Conservation (phyloP, 169 alveolate species). For the Cryptosporidium sp. region DNA sequence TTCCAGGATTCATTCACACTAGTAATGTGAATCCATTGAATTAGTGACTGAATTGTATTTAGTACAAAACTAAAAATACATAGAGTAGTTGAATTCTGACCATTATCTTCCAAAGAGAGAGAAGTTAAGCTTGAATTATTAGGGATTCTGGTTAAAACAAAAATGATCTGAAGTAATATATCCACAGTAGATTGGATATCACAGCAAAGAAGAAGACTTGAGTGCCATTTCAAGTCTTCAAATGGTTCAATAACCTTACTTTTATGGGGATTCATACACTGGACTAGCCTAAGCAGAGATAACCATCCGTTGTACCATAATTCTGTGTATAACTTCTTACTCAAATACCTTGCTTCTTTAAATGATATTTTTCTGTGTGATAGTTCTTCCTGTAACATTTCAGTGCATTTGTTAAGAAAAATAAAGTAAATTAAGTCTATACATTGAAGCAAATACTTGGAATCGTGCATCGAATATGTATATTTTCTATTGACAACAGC, state of each 20-base stretch:
- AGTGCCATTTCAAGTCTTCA: constrained; percentile 58
- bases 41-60: constrained; percentile 29
- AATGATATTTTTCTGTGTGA: not conserved
- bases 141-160: not conserved
- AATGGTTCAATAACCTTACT: not conserved
- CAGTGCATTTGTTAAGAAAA: constrained; percentile 23
- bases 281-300: constrained; percentile 24
- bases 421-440: constrained; percentile 23
- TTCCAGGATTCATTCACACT: constrained; percentile 44
- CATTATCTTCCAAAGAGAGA: not conserved
- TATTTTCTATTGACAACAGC: constrained; percentile 21
- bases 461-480: constrained; percentile 65
- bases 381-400: constrained; percentile 4
- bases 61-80: constrained; percentile 17
- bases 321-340: constrained; percentile 13
- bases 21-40: constrained; percentile 40
- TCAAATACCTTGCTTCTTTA: not conserved
- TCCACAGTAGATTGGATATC: constrained; percentile 65
- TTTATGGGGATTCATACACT: constrained; percentile 44
- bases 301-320: constrained; percentile 66
- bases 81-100: not conserved
- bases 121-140: not conserved
- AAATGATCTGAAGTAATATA: constrained; percentile 27
- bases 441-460: constrained; percentile 41
- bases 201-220: constrained; percentile 55